A percentile compares a stretch with the other conserved stretches of the same genome.
phyloP scores from a whole-genome alignment of 352 stramenopile genomes.

The Thalassiosira tumida region DNA sequence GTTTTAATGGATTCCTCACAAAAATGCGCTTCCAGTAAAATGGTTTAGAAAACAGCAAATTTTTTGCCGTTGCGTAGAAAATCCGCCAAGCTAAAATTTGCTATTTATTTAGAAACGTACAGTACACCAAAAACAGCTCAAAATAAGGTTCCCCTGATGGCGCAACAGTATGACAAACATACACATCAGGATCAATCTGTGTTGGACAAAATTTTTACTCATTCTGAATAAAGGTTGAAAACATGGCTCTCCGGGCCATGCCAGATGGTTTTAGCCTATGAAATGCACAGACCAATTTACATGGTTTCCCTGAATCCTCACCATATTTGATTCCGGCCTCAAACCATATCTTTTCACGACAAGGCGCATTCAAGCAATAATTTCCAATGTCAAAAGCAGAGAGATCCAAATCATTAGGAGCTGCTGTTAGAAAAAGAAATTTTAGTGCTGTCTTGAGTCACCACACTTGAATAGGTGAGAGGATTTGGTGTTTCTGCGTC shows the following conservation, averaged over 20 bases:
- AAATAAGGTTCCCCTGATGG: slow-evolving; percentile 70
- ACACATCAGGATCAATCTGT: slow-evolving; percentile 80
- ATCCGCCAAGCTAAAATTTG: too few species aligned
- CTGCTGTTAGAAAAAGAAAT: slow-evolving; percentile 79
- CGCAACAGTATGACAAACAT: slow-evolving; percentile 10
- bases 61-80: too few species aligned
- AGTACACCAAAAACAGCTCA: slow-evolving; percentile 79
- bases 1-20: too few species aligned
- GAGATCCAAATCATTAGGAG: slow-evolving; percentile 83
- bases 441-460: slow-evolving; percentile 29
- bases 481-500: slow-evolving; percentile 66
- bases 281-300: slow-evolving; percentile 47
- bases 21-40: too few species aligned
- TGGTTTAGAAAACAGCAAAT: too few species aligned
- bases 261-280: slow-evolving; percentile 59
- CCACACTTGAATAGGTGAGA: background rate
- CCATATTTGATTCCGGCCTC: slow-evolving; percentile 80
- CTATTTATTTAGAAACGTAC: too few species aligned
- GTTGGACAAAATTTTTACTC: slow-evolving; percentile 69
- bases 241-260: slow-evolving; percentile 68
- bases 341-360: slow-evolving; percentile 78
- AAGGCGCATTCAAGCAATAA: background rate
- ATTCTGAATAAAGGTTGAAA: slow-evolving; percentile 61
- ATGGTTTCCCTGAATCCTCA: slow-evolving; percentile 58
- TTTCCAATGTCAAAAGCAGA: slow-evolving; percentile 49